These are phyloP conservation scores for Urtica urens DNA, from an alignment of 306 rosid species.

Conservation along the genomic window DNA sequence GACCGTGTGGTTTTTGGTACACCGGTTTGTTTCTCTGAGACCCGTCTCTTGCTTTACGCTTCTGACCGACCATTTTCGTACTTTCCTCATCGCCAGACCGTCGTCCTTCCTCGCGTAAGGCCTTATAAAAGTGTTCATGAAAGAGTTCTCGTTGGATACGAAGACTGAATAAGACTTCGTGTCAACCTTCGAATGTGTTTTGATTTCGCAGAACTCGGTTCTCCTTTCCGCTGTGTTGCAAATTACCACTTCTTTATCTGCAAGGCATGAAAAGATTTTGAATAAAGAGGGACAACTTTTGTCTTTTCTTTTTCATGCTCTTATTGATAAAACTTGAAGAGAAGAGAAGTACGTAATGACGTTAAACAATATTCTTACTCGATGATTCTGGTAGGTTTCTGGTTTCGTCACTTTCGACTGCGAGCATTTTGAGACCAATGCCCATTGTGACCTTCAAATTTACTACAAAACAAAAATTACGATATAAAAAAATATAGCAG, in stretches of 20 bases:
- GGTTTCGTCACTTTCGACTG: conserved; percentile 31
- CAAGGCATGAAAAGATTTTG: conserved; percentile 1
- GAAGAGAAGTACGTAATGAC: not conserved
- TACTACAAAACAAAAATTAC: conserved; percentile 30
- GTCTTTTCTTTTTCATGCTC: no score
- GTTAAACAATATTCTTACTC: conserved; percentile 13
- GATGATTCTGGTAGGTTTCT: not conserved
- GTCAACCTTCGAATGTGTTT: conserved; percentile 33
- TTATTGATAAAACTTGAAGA: not conserved
- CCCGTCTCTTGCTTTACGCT: conserved; percentile 16
- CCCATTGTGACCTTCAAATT: conserved; percentile 36
- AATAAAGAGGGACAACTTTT: no score
- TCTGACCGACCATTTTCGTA: conserved; percentile 48
- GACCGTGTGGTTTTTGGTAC: conserved; percentile 39
- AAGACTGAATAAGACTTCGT: conserved; percentile 45
- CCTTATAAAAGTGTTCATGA: conserved; percentile 36
- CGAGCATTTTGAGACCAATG: conserved; percentile 37
- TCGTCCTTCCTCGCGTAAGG: conserved; percentile 74
- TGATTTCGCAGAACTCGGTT: conserved; percentile 53
- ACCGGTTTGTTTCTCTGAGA: conserved; percentile 23
- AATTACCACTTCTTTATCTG: conserved; percentile 20
- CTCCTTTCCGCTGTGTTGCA: conserved; percentile 38
- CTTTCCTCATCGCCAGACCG: conserved; percentile 30
- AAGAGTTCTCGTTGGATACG: conserved; percentile 20
- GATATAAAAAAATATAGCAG: not conserved